phyloP scores from a whole-genome alignment of 805 yeast species.

The Yamadazyma scolyti region DNA sequence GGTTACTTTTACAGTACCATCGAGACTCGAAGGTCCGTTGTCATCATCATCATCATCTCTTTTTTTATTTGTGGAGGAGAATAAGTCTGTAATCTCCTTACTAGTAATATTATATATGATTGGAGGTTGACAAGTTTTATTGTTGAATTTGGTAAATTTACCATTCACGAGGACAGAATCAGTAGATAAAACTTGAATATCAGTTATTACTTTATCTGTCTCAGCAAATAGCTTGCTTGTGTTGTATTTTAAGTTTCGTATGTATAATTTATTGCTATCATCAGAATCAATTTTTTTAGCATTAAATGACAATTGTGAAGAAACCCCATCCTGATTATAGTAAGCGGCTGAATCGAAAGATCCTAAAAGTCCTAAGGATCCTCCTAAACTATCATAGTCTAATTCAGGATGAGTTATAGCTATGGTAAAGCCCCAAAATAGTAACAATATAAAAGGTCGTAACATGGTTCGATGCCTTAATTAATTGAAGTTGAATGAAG shows the following conservation, averaged over 20 bases:
- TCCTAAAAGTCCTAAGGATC: constrained; percentile 30
- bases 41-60: constrained; percentile 14
- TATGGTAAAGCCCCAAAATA: neutral
- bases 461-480: too few relatives aligned
- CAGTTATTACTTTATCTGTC: constrained; percentile 28
- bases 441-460: too few relatives aligned
- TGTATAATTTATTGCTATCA: constrained; percentile 14
- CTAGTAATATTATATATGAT: constrained; percentile 31
- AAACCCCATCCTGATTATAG: constrained; percentile 23
- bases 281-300: constrained; percentile 5
- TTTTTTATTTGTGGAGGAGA: constrained; percentile 10
- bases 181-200: constrained; percentile 20
- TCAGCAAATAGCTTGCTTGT: constrained; percentile 20
- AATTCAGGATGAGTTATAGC: constrained; percentile 16
- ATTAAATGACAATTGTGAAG: constrained; percentile 18
- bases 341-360: constrained; percentile 24
- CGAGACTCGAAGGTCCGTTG: constrained; percentile 13
- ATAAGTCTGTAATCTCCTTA: constrained; percentile 19
- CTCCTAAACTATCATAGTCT: constrained; percentile 22
- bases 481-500: too few relatives aligned
- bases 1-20: constrained; percentile 32
- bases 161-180: constrained; percentile 33
- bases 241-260: constrained; percentile 18
- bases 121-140: constrained; percentile 23
- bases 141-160: constrained; percentile 31